These are phyloP conservation scores for Cronartium ribicola DNA, from an alignment of 1,284 basidiomycete species.

Conservation along the genomic window DNA sequence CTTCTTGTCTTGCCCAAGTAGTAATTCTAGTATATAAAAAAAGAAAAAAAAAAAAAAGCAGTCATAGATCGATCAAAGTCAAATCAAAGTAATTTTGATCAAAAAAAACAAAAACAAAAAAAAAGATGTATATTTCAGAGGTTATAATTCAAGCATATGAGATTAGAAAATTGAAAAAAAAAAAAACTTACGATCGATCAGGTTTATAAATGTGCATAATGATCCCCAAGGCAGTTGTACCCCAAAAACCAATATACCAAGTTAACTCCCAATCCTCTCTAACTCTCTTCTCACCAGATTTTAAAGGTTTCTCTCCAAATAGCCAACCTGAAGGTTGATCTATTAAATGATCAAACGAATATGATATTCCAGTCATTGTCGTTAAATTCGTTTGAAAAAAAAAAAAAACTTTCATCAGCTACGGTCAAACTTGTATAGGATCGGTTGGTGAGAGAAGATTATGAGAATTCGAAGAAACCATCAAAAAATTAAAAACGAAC, in stretches of 20 bases:
- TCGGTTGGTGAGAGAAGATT: not conserved
- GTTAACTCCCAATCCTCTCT: conserved; percentile 39
- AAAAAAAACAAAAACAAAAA: not conserved
- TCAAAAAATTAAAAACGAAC: not conserved
- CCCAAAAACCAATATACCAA: conserved; percentile 42
- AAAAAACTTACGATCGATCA: conserved; percentile 31
- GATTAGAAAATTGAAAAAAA: not conserved
- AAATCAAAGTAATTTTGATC: not conserved
- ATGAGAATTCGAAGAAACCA: not conserved
- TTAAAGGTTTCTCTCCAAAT: conserved; percentile 28
- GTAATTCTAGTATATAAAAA: conserved; percentile 18
- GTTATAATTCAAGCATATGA: not conserved
- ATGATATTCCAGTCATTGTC: not conserved
- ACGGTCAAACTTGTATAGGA: not conserved
- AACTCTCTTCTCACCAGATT: conserved; percentile 22
- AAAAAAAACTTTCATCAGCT: too few relatives aligned
- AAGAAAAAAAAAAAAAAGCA: not conserved
- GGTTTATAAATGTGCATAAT: conserved; percentile 37
- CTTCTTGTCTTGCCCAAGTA: conserved; percentile 39
- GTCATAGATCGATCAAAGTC: not conserved
- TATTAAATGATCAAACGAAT: not conserved
- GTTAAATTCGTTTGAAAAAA: too few relatives aligned
- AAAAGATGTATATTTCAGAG: not conserved
- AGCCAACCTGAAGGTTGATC: conserved; percentile 41
- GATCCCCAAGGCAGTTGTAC: conserved; percentile 23